phyloP scores from a whole-genome alignment of 2,329 filamentous ascomycete genomes.

The Cadophora gregata region DNA sequence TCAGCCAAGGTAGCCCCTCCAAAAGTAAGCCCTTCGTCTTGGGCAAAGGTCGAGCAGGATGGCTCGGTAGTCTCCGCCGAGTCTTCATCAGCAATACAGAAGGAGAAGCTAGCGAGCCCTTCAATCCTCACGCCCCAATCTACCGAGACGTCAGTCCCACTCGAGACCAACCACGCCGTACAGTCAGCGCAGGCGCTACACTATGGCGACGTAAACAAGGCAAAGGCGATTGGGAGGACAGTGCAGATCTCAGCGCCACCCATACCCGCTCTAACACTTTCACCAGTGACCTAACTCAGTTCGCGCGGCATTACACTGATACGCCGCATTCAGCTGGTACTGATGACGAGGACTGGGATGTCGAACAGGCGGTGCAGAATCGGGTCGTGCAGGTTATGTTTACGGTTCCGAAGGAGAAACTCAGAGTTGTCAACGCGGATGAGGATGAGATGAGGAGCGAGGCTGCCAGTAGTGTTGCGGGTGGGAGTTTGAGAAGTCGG shows the following conservation, averaged over 20 bases:
- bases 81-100: constrained; percentile 35
- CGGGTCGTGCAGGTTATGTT: constrained; percentile 86
- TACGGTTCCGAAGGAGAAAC: constrained; percentile 84
- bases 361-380: constrained; percentile 74
- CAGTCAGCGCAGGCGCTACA: constrained; percentile 54
- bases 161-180: constrained; percentile 48
- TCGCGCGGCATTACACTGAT: constrained; percentile 12
- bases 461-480: constrained; percentile 35
- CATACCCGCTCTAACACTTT: constrained; percentile 35
- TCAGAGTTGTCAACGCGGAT: constrained; percentile 89
- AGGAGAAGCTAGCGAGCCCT: neutral
- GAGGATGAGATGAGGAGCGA: constrained; percentile 51
- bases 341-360: constrained; percentile 68
- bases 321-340: constrained; percentile 43
- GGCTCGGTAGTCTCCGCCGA: constrained; percentile 69
- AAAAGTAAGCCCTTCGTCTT: constrained; percentile 54
- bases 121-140: constrained; percentile 9
- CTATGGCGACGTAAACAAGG: constrained; percentile 57
- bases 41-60: constrained; percentile 45
- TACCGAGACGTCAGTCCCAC: constrained; percentile 36
- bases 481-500: constrained; percentile 43
- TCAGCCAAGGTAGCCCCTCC: constrained; percentile 58
- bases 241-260: constrained; percentile 23
- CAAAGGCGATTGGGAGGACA: constrained; percentile 56
- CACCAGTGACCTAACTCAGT: constrained; percentile 18